A percentile compares a stretch with the other conserved stretches of the same genome.
These are phyloP conservation scores for Pythium pyrilobum DNA, from an alignment of 352 stramenopile species.

Conservation along the genomic window DNA sequence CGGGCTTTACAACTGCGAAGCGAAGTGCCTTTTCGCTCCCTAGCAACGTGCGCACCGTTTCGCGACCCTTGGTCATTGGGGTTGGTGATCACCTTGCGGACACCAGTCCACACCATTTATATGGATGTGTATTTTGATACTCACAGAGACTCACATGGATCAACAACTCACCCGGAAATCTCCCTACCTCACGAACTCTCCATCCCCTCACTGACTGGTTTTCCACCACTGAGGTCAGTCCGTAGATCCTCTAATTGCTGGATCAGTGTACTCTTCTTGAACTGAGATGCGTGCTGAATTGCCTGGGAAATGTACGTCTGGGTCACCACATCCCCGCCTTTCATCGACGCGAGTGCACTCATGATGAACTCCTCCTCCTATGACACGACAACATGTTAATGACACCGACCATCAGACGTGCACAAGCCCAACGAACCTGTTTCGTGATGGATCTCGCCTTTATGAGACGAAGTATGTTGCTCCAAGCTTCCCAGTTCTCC, in stretches of 20 bases:
- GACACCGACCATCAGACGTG: neutral
- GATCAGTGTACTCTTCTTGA: conserved; percentile 62
- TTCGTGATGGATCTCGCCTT: conserved; percentile 63
- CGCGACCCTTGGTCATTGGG: conserved; percentile 33
- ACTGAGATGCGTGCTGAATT: conserved; percentile 52
- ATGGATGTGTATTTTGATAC: conserved; percentile 4
- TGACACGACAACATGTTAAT: neutral
- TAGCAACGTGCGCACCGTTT: conserved; percentile 16
- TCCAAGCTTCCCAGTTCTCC: conserved; percentile 83
- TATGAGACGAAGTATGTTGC: conserved; percentile 75
- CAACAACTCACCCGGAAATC: neutral
- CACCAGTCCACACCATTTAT: neutral
- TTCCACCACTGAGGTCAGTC: too few species aligned
- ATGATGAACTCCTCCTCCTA: conserved; percentile 81
- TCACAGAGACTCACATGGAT: too few species aligned
- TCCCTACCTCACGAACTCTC: neutral
- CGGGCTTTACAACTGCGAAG: too few species aligned
- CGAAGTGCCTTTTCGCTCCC: conserved; percentile 11
- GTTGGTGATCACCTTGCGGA: neutral
- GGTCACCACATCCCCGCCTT: conserved; percentile 48
- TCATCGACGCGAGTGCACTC: conserved; percentile 63
- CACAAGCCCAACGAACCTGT: conserved; percentile 31
- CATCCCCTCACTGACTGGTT: neutral
- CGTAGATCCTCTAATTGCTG: conserved; percentile 27
- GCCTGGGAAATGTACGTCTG: conserved; percentile 73